phyloP scores from a whole-genome alignment of 2,329 filamentous ascomycete species.

The Colletotrichum sp. region DNA sequence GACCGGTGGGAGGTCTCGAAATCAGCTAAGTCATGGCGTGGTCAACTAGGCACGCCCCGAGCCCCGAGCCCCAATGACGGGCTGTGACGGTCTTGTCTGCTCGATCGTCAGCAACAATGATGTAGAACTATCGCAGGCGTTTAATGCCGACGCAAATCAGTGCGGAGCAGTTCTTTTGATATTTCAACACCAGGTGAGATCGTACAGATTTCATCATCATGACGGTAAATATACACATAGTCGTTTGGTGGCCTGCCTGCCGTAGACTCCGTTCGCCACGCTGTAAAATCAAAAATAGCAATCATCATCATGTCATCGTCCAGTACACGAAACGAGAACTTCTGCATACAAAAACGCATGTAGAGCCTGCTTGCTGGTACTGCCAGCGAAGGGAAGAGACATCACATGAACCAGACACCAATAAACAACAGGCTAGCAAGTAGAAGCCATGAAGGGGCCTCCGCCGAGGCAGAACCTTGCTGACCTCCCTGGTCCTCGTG shows the following conservation, averaged over 20 bases:
- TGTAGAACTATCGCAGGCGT: neutral
- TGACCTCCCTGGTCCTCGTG: neutral
- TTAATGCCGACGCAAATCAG: neutral
- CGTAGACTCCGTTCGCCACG: neutral
- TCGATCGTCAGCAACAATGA: neutral
- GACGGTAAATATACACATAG: neutral
- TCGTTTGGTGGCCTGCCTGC: neutral
- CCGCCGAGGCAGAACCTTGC: neutral
- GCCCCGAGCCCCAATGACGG: neutral
- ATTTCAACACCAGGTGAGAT: neutral
- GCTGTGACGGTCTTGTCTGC: neutral
- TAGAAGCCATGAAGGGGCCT: neutral
- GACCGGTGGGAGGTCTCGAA: neutral
- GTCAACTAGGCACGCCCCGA: neutral
- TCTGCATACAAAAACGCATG: neutral
- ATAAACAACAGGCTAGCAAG: neutral
- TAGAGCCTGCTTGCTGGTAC: neutral
- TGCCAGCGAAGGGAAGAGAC: neutral
- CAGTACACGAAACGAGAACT: neutral
- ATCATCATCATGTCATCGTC: neutral
- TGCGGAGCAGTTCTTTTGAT: neutral
- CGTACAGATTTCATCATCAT: neutral
- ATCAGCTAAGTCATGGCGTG: neutral
- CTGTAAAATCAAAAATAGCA: neutral
- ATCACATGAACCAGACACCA: conserved; percentile 2